These are phyloP conservation scores for Neofusicoccum parvum DNA, from an alignment of 2,329 filamentous ascomycete species.

Conservation along the genomic window DNA sequence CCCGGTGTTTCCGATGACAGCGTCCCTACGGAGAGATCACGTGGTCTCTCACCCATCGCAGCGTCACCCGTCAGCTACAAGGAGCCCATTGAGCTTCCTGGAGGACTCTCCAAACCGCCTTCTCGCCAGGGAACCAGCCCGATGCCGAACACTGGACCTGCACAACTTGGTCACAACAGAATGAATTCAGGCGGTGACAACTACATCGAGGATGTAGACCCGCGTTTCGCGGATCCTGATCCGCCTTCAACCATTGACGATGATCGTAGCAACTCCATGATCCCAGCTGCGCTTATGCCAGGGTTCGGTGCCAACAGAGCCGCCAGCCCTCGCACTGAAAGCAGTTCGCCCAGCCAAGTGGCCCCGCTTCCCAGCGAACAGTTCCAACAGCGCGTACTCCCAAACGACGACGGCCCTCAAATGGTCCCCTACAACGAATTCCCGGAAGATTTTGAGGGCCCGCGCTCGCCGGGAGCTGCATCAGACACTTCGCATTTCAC, in stretches of 20 bases:
- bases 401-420: slow-evolving; percentile 15
- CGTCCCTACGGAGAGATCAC: slow-evolving; percentile 23
- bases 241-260: neutral
- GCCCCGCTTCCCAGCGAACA: slow-evolving; percentile 28
- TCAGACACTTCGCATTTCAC: slow-evolving; percentile 87
- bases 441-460: slow-evolving; percentile 64
- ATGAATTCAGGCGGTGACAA: slow-evolving; percentile 35
- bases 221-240: slow-evolving; percentile 69
- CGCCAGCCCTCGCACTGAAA: slow-evolving; percentile 29
- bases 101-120: slow-evolving; percentile 33
- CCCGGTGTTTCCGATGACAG: slow-evolving; percentile 11
- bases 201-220: slow-evolving; percentile 95
- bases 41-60: slow-evolving; percentile 43
- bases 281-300: slow-evolving; percentile 37
- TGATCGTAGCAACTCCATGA: neutral
- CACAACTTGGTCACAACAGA: slow-evolving; percentile 21
- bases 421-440: slow-evolving; percentile 5
- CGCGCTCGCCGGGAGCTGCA: slow-evolving; percentile 69
- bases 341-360: slow-evolving; percentile 23
- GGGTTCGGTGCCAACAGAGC: slow-evolving; percentile 32
- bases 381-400: slow-evolving; percentile 23
- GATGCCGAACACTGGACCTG: slow-evolving; percentile 14
- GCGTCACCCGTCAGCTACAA: slow-evolving; percentile 31
- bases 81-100: slow-evolving; percentile 35
- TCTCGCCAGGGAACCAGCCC: slow-evolving; percentile 15